These are phyloP conservation scores for Madurella mycetomatis DNA, from an alignment of 2,329 filamentous ascomycete species.

Conservation along the genomic window DNA sequence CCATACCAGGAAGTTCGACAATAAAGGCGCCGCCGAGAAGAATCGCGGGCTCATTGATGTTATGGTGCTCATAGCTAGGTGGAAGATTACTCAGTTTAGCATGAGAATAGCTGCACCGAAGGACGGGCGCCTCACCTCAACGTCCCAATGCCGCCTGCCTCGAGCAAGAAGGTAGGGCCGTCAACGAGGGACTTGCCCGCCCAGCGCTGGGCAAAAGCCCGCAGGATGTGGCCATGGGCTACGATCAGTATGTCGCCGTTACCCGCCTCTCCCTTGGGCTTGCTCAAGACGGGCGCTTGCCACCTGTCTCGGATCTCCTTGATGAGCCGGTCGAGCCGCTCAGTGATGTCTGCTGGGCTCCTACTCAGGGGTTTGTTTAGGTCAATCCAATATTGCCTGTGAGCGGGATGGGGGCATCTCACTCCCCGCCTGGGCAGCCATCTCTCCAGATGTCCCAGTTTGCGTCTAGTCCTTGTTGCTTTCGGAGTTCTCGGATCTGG, in stretches of 20 bases:
- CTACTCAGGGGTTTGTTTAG: constrained; percentile 33
- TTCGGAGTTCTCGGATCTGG: constrained; percentile 59
- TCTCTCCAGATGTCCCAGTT: constrained; percentile 88
- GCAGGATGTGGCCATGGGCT: constrained; percentile 84
- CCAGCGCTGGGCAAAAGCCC: constrained; percentile 87
- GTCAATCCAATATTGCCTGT: no score
- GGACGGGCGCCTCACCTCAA: constrained; percentile 51
- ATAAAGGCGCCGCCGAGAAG: constrained; percentile 69
- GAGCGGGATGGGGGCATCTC: constrained; percentile 31
- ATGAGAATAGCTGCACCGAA: background rate
- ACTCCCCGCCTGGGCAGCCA: constrained; percentile 82
- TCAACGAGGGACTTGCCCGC: constrained; percentile 66
- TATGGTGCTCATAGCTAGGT: constrained; percentile 72
- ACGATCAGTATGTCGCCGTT: constrained; percentile 69
- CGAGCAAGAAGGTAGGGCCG: constrained; percentile 75
- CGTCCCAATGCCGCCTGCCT: constrained; percentile 80
- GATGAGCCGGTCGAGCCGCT: constrained; percentile 72
- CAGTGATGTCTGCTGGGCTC: constrained; percentile 67
- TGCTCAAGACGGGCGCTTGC: constrained; percentile 59
- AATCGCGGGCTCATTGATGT: constrained; percentile 72
- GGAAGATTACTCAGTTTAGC: constrained; percentile 5
- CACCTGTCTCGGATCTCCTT: constrained; percentile 64
- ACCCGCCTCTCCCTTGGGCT: constrained; percentile 34
- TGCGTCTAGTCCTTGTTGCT: constrained; percentile 51
- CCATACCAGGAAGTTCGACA: constrained; percentile 36